Evolutionary conservation across 768 basidiomycete species (phyloP).

Genomic region (Pluteus cervinus): DNA sequence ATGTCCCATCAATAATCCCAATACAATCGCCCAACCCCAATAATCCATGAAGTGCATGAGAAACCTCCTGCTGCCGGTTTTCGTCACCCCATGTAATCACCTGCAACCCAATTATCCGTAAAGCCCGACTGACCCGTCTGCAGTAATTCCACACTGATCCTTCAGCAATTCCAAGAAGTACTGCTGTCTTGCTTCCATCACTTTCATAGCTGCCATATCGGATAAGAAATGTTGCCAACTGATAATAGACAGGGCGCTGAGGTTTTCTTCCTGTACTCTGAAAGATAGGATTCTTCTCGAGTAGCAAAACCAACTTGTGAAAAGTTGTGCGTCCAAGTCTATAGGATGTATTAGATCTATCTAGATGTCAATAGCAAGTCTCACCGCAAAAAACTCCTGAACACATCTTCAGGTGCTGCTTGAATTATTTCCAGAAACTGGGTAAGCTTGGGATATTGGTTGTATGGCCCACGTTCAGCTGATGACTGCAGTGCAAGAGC

Average conservation of each 20-base stretch:
- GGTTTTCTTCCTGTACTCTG: conserved; percentile 5
- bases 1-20: too few species aligned
- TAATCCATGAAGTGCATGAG: too few species aligned
- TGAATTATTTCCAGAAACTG: conserved; percentile 11
- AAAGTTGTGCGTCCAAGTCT: conserved; percentile 9
- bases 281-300: conserved; percentile 9
- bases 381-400: conserved; percentile 8
- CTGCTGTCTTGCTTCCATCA: too few species aligned
- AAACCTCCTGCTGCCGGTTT: too few species aligned
- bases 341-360: neutral
- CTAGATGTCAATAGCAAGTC: too few species aligned
- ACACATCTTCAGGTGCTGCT: conserved; percentile 8
- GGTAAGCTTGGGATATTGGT: conserved; percentile 8
- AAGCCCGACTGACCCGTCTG: too few species aligned
- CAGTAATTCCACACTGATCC: too few species aligned
- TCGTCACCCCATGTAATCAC: too few species aligned
- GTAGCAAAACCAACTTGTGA: conserved; percentile 3
- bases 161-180: too few species aligned
- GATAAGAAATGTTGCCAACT: conserved; percentile 9
- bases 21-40: too few species aligned
- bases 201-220: conserved; percentile 7
- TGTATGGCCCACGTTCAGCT: conserved; percentile 8
- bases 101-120: too few species aligned
- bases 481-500: too few species aligned
- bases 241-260: conserved; percentile 6